phyloP scores from a whole-genome alignment of 352 stramenopile genomes.

The Globisporangium cystogenes region DNA sequence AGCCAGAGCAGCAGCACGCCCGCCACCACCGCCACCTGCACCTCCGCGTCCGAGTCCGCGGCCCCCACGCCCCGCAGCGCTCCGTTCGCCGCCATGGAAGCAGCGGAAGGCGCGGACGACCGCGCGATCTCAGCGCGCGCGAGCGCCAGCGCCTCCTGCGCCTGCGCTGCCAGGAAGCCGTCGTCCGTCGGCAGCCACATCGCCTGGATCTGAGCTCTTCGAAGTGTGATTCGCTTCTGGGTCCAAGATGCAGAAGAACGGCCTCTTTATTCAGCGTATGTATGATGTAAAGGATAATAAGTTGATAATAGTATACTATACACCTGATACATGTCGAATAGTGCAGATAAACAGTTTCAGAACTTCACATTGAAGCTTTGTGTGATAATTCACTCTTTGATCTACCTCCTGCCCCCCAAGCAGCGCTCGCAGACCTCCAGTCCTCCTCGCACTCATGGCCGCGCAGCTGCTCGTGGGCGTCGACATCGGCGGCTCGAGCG shows the following conservation, averaged over 20 bases:
- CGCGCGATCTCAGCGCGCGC: slow-evolving; percentile 6
- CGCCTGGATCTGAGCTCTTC: too few species aligned
- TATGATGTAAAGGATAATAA: background rate
- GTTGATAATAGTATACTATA: too few species aligned
- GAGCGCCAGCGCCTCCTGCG: slow-evolving; percentile 4
- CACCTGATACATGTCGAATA: too few species aligned
- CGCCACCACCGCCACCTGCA: background rate
- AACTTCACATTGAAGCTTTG: too few species aligned
- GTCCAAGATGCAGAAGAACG: background rate
- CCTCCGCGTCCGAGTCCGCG: background rate
- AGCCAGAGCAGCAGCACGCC: slow-evolving; percentile 6
- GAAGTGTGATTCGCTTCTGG: background rate
- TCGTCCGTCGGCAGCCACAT: slow-evolving; percentile 15
- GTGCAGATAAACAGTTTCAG: too few species aligned
- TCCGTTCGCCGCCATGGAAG: background rate
- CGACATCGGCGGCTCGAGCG: slow-evolving; percentile 68
- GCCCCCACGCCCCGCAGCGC: background rate
- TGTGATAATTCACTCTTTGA: too few species aligned
- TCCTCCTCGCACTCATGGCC: slow-evolving; percentile 5
- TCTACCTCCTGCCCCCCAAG: too few species aligned
- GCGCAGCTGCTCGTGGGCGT: slow-evolving; percentile 44
- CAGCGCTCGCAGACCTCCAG: background rate
- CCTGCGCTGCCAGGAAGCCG: slow-evolving; percentile 11
- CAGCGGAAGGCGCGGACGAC: background rate
- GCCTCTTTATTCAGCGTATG: too few species aligned